Evolutionary conservation across 441 rosid genomes (phyloP).

Genomic region (Geranium incanum): DNA sequence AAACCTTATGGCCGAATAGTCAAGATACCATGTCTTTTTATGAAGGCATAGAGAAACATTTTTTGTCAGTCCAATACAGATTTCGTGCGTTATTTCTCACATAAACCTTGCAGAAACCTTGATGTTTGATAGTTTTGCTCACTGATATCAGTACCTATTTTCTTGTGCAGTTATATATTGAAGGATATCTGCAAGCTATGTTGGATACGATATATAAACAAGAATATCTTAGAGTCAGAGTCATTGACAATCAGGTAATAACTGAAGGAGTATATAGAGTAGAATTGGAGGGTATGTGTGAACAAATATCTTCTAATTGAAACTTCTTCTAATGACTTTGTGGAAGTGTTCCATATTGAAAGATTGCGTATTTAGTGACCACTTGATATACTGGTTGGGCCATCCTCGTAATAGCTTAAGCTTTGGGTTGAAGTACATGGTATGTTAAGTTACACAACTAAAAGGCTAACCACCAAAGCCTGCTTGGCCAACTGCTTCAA

Average conservation of each 20-base stretch:
- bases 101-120: neutral
- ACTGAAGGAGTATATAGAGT: constrained; percentile 6
- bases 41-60: neutral
- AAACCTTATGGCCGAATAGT: neutral
- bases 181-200: constrained; percentile 97
- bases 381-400: too few species aligned
- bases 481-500: too few species aligned
- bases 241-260: constrained; percentile 80
- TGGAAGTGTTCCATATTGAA: too few species aligned
- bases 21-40: neutral
- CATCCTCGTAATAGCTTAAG: too few species aligned
- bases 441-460: too few species aligned
- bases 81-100: neutral
- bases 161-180: constrained; percentile 66
- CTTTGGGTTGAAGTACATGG: too few species aligned
- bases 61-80: neutral
- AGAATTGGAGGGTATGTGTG: neutral
- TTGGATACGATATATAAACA: constrained; percentile 78
- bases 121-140: neutral
- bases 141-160: constrained; percentile 15
- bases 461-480: too few species aligned
- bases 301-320: neutral
- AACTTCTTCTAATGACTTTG: neutral
- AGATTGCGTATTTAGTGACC: too few species aligned
- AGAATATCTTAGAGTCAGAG: constrained; percentile 90